Evolutionary conservation across 306 rosid species (phyloP).

Genomic region (Malus sylvestris): DNA sequence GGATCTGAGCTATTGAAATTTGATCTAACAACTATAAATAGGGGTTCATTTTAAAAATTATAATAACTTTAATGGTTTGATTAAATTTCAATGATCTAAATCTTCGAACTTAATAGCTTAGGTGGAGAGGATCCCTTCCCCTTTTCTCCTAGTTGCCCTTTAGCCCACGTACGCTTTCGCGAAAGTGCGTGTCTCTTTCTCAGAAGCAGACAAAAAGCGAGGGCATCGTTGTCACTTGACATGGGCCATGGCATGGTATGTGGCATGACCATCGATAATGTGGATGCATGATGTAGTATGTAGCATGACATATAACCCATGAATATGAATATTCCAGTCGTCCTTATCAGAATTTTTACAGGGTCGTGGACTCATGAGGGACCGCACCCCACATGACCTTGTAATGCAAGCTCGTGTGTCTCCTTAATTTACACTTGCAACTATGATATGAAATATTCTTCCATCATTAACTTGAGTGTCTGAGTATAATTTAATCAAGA

Average conservation of each 20-base stretch:
- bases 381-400: background rate
- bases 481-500: background rate
- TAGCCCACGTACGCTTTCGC: background rate
- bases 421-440: background rate
- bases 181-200: slow-evolving; percentile 37
- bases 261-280: slow-evolving; percentile 10
- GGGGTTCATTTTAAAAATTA: rapidly evolving
- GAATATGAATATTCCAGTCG: background rate
- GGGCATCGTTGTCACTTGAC: slow-evolving; percentile 11
- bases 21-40: too few species aligned
- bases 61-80: too few species aligned
- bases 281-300: background rate
- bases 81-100: too few species aligned
- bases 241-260: slow-evolving; percentile 7
- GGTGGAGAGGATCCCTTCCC: background rate
- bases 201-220: slow-evolving; percentile 25
- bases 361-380: background rate
- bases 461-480: background rate
- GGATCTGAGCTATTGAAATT: too few species aligned
- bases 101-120: too few species aligned
- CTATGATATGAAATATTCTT: too few species aligned
- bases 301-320: background rate
- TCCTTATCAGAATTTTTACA: background rate
- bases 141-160: background rate
- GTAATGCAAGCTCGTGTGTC: background rate